phyloP scores from a whole-genome alignment of 108 stramenopile species.

The Poteriospumella lacustris region DNA sequence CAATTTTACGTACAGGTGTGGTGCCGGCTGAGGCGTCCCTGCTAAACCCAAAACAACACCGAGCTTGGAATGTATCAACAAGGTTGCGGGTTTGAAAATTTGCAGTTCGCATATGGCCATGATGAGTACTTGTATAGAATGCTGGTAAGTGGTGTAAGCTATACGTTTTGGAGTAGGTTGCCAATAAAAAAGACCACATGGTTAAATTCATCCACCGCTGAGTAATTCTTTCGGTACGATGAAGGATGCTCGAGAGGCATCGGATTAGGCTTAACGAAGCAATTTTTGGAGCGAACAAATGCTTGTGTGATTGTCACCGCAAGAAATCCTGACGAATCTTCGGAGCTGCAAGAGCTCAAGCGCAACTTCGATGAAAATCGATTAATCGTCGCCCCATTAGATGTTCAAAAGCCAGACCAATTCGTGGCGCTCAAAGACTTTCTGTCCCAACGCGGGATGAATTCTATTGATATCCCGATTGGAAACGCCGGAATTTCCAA shows the following conservation, averaged over 20 bases:
- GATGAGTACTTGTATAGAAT: conserved; percentile 78
- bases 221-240: no score
- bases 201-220: no score
- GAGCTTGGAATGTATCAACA: conserved; percentile 60
- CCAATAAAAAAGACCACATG: no score
- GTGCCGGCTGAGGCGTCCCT: no score
- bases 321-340: background rate
- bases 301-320: background rate
- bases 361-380: background rate
- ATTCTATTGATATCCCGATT: background rate
- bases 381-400: background rate
- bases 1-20: no score
- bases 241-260: background rate
- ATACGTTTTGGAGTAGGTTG: no score
- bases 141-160: conserved; percentile 57
- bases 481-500: background rate
- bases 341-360: background rate
- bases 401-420: background rate
- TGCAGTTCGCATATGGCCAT: conserved; percentile 68
- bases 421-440: background rate
- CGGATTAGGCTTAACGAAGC: background rate
- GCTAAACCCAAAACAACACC: no score
- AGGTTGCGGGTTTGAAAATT: conserved; percentile 62
- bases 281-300: background rate
- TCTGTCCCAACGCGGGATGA: background rate